Base-by-base conservation (phyloP, 2,329 filamentous ascomycete genomes). In the Verticillium nubilum region DNA sequence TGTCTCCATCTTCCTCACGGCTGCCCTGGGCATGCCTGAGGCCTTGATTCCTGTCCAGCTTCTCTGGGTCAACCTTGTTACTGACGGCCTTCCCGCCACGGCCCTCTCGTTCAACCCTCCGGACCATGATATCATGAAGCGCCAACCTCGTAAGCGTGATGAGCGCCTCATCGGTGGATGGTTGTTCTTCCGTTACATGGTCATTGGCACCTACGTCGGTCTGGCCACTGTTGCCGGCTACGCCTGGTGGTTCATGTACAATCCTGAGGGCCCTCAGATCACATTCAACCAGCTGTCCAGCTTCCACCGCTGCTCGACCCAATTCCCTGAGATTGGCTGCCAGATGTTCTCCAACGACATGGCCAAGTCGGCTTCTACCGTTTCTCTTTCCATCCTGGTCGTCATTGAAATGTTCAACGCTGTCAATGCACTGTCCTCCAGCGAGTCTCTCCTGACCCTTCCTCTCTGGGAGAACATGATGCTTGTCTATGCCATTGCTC, bases 181-280 rank as follows among this genome's bases (percentile, higher is more conserved):
- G 95, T 79, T 99, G 42, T 97, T 99, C 80, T 92, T 98, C 84
- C 88, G 95, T 58, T 99, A 99, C 76, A 87, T 99, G 80, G 88
- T 98, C 56, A 95, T 99, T 67, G 95, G 95, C 62, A 92, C 87
- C 9, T 99, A 99, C 65, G 95, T 99, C 60, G 95, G 95, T 71
- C 81, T 92, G 47, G 95, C 95, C 58, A 99, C 95, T 3, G 96
- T 99, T 23, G 92, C 89, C 70, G 95, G 96, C 53, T 99, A 99
- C 72, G 94, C 92, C n/a, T 99, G 95, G 95, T 99, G 92, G 91
- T 99, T 98, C 81, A 93, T 99, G 89, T 97, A 90, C 81, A 94
- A 98, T 78, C 78, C 87, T 9, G 86, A 88, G 66, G 95, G 95
- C 0, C 95, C 95, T 26, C 91, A 96, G 74, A 96, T 99, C 75